Conservation (phyloP, 2,329 filamentous ascomycete species). For the Fusarium gaditjirri region DNA sequence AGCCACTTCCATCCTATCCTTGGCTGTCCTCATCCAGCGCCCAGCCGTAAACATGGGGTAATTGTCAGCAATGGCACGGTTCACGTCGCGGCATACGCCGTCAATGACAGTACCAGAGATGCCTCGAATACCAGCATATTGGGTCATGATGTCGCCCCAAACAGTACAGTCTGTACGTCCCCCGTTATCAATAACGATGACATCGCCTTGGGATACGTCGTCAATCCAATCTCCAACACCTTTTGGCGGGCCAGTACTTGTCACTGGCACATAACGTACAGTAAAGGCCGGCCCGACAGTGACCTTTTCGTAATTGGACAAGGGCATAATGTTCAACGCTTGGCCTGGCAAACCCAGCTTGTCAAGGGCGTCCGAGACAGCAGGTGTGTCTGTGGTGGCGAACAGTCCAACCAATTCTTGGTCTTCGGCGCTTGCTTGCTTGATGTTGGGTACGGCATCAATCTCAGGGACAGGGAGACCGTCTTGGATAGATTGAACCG, state of each 20-base stretch:
- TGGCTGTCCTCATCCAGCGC: slow-evolving; percentile 1
- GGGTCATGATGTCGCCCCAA: slow-evolving; percentile 52
- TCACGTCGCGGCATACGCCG: slow-evolving; percentile 6
- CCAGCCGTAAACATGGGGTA: slow-evolving; percentile 8
- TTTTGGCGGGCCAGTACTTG: not conserved
- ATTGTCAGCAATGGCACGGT: not conserved
- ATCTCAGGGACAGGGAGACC: not conserved
- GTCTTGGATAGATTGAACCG: not conserved
- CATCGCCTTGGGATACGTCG: slow-evolving; percentile 28
- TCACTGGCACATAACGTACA: slow-evolving; percentile 1
- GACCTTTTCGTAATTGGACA: not conserved
- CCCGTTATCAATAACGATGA: slow-evolving; percentile 49
- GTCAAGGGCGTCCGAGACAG: slow-evolving; percentile 5
- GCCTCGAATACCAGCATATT: slow-evolving; percentile 45
- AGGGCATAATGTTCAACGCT: slow-evolving; percentile 1
- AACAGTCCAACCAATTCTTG: slow-evolving; percentile 1
- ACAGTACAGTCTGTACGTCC: slow-evolving; percentile 51
- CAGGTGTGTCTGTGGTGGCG: not conserved
- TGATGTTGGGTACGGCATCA: not conserved
- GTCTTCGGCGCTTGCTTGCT: not conserved
- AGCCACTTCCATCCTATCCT: not conserved
- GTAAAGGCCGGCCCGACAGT: slow-evolving; percentile 8
- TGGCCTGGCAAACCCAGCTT: slow-evolving; percentile 2
- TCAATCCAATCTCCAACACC: slow-evolving; percentile 2
- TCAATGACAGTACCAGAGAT: slow-evolving; percentile 2